Percentiles rank a stretch among this genome's conserved stretches.
Conservation (phyloP, 2,329 filamentous ascomycete genomes). For the Ploettnerulaceae sp. region DNA sequence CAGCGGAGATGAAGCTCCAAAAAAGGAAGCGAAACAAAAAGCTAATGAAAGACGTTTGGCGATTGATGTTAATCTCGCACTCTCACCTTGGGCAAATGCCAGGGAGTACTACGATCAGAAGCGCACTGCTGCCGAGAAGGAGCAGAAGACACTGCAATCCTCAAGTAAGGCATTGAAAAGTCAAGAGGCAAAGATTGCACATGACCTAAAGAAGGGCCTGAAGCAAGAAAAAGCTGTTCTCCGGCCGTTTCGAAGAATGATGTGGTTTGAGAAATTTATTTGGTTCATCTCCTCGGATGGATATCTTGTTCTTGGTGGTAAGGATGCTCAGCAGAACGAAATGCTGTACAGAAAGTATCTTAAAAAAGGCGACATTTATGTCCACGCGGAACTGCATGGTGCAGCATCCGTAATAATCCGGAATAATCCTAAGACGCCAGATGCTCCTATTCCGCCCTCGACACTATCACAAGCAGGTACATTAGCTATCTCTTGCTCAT, state of each 20-base stretch:
- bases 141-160: conserved; percentile 79
- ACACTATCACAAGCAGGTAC: conserved; percentile 88
- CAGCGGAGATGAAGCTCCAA: conserved; percentile 47
- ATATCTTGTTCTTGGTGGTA: conserved; percentile 84
- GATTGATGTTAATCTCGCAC: conserved; percentile 78
- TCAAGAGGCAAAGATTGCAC: conserved; percentile 80
- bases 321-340: conserved; percentile 85
- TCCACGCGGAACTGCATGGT: conserved; percentile 83
- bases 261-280: conserved; percentile 97
- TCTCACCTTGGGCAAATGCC: conserved; percentile 86
- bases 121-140: conserved; percentile 76
- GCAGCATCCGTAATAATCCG: conserved; percentile 86
- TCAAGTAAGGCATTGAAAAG: conserved; percentile 81
- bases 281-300: conserved; percentile 96
- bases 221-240: conserved; percentile 90
- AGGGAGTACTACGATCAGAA: conserved; percentile 89
- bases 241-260: conserved; percentile 72
- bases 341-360: conserved; percentile 84
- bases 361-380: conserved; percentile 84
- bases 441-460: conserved; percentile 85
- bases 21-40: conserved; percentile 37
- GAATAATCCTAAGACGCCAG: conserved; percentile 71
- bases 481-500: conserved; percentile 77
- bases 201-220: conserved; percentile 79
- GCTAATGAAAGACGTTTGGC: conserved; percentile 51